Evolutionary conservation across 2,329 filamentous ascomycete genomes (phyloP), one percentile per base, ranked within the genome.

Genomic region (Alternaria ventricosa): DNA sequence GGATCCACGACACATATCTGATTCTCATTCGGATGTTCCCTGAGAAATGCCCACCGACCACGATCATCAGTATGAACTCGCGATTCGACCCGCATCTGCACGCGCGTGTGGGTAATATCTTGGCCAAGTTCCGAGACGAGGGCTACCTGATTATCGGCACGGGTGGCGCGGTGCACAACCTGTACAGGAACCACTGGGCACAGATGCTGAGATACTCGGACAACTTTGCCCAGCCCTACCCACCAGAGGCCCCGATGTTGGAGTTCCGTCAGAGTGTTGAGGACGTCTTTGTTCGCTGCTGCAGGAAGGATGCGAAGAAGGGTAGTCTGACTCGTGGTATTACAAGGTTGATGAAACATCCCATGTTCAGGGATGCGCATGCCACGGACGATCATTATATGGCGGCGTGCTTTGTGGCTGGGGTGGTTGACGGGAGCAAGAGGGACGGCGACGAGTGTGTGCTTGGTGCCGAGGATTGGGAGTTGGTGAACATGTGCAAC

Each of bases 1-100:
- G 89, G 89, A 91, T 92, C 73, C 89, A 92, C 80, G 90, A 92
- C 76, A 90, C 88, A 0, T 92, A 88, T 72, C 84, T 92, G 4
- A 86, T 92, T 60, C 81, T 91, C 9, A 89, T 91, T 73, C 84
- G 88, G 57, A 92, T 92, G 89, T 92, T 92, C 67, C 89, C 89
- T 0, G 67, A 72, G 2, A 82, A 81, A n/a, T 90, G 87, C 70
- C 90, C 90, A 2, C 90, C 89, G 0, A 90, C 89, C 0, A 90
- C 88, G 3, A 82, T 90, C 57, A 78, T 88, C 60, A 84, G 81
- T 41, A 84, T 85, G 80, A 87, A 88, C 63, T 82, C 84, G 1
- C 79, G 84, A 9, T 88, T 85, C 71, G 85, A 88, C 65, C 85
- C 87, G 0, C 84, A 87, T 68, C 84, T 83, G 70, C 86, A 88